Conservation (phyloP, 2,329 filamentous ascomycete genomes). For the Metarhizium anisopliae region DNA sequence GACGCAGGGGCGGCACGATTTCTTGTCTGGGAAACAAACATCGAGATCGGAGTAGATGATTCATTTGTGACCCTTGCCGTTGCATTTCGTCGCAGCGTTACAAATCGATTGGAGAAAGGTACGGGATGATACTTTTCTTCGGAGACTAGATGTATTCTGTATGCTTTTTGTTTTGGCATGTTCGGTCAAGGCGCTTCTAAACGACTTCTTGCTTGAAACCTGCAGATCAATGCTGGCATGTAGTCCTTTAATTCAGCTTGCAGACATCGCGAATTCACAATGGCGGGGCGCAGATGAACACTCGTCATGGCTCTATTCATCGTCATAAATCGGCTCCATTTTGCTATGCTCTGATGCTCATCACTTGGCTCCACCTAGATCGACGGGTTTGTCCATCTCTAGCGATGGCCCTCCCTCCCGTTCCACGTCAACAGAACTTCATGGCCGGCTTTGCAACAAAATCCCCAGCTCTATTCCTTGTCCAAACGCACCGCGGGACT, state of each 20-base stretch:
- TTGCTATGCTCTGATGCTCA: neutral
- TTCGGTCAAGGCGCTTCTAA: too few relatives aligned
- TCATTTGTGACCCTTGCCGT: too few relatives aligned
- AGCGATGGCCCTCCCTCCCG: neutral
- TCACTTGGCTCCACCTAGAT: neutral
- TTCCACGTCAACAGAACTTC: neutral
- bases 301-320: neutral
- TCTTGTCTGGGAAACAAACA: neutral
- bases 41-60: neutral
- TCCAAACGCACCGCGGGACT: constrained; percentile 88
- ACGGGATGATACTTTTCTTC: too few relatives aligned
- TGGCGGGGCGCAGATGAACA: neutral
- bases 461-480: constrained; percentile 50
- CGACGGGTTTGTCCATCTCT: neutral
- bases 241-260: neutral
- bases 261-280: neutral
- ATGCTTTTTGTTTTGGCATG: too few relatives aligned
- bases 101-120: too few relatives aligned
- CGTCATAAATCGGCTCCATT: neutral
- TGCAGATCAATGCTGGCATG: too few relatives aligned
- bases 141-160: too few relatives aligned
- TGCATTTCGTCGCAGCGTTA: too few relatives aligned
- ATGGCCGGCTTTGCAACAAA: neutral
- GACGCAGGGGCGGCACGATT: neutral
- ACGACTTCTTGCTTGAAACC: too few relatives aligned